Base-by-base conservation (phyloP, 371 early-diverging fungal genomes). In the Mortierella sp. region DNA sequence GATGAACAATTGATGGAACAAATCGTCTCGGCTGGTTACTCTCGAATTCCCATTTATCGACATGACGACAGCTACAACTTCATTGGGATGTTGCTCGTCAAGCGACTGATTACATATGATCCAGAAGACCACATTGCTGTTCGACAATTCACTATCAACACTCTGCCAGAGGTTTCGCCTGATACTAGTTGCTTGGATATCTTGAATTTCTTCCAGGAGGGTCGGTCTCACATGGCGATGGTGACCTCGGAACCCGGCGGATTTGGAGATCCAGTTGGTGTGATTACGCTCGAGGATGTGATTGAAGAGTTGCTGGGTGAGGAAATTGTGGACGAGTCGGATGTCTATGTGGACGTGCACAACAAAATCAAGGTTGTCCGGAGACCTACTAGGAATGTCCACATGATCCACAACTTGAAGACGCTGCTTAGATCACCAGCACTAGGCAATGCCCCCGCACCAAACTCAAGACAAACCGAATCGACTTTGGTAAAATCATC, bases 281-380 rank as follows among this genome's bases (percentile, higher is more conserved):
- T 98, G 10, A 94, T 98, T 57, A 98, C 99, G 0, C 84, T 98
- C 40, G 99, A 98, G 77, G 99, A 98, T 82, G 96, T 98, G 13
- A 96, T 98, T 72, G 98, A 98, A 84, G 98, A 97, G 85, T 84
- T 98, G n/a, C 93, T 98, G 80, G 95, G 95, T 16, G 93, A 93
- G 70, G 96, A 97, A 84, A 97, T 97, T 85, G 91, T 97, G 48
- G 97, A 97, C 80, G 98, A 96, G 75, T 97, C 97, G 1, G 97
- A 98, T 83, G 95, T 94, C 40, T 97, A 95, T 84, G 89, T 97
- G 21, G 97, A 97, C 83, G 89, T 86, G 21, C 80, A 73, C 71
- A 84, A 72, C 67, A 77, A 77, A 63, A 79, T 80, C 59, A 76
- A 76, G 19, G 84, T 79, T 13, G 72, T 80, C 63, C 72, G 84